Evolutionary conservation across 352 stramenopile species (phyloP).

Genomic region (Pythium apleroticum): DNA sequence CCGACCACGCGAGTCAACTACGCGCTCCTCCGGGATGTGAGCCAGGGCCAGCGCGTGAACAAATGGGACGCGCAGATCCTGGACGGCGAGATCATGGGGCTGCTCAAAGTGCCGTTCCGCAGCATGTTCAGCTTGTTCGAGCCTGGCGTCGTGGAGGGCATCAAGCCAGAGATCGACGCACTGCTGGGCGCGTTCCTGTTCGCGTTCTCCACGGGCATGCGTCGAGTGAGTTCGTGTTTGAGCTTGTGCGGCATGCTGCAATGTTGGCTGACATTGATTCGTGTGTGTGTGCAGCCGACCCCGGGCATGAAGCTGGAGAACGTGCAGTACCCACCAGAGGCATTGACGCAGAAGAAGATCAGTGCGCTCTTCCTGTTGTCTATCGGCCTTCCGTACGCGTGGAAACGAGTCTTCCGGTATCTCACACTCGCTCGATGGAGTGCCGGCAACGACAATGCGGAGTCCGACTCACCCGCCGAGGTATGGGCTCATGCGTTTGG

Average conservation of each 20-base stretch:
- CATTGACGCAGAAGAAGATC: constrained; percentile 53
- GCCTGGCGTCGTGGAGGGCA: constrained; percentile 52
- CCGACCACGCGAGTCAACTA: constrained; percentile 40
- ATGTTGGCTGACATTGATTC: not conserved
- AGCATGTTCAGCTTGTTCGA: constrained; percentile 83
- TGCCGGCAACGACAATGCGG: constrained; percentile 6
- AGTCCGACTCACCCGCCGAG: constrained; percentile 14
- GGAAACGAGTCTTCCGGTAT: constrained; percentile 71
- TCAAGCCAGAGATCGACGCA: constrained; percentile 78
- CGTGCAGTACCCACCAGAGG: constrained; percentile 49
- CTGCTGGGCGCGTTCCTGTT: constrained; percentile 58
- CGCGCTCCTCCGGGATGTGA: constrained; percentile 39
- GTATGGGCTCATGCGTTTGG: not conserved
- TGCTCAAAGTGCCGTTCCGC: constrained; percentile 76
- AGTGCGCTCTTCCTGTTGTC: constrained; percentile 66
- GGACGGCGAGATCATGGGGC: constrained; percentile 71
- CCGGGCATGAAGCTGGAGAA: constrained; percentile 87
- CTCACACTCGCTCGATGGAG: constrained; percentile 56
- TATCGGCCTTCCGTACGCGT: constrained; percentile 68
- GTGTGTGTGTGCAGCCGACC: constrained; percentile 44
- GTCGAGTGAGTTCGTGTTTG: constrained; percentile 38
- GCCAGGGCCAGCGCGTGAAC: constrained; percentile 66
- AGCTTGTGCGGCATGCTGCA: not conserved
- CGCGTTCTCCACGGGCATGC: constrained; percentile 57
- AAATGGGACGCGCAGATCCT: constrained; percentile 83